Evolutionary conservation across 441 rosid genomes (phyloP), one percentile per base, ranked within the genome.

Genomic region (Gossypium schwendimanii): DNA sequence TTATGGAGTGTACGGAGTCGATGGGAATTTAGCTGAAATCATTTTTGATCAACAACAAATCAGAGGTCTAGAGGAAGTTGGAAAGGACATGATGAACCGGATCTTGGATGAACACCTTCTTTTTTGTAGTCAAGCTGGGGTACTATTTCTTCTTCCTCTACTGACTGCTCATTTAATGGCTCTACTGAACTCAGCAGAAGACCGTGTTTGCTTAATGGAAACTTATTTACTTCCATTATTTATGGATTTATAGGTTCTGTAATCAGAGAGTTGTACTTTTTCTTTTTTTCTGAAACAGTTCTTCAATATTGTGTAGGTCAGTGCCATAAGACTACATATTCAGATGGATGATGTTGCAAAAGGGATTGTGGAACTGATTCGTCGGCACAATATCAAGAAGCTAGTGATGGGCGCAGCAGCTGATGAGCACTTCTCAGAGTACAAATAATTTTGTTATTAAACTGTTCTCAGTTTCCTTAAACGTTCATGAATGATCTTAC

Each of bases 301-400:
- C n/a, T 57, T 66, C 15, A 31, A 31, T 60, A n/a, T 73, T 14
- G 67, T 84, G 71, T 75, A 90, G 96, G 81, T 84, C 58, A 63
- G 1, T 65, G 87, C 90, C 52, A 84, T 82, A 23, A 85, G 82
- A 71, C 59, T 80, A 23, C 75, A 21, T 52, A 69, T 73, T 57
- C 84, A 73, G 66, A 83, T 70, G 72, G 83, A 78, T 54, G 84
- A 76, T 64, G 75, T 80, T 24, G 93, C 83, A 67, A 83, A 87
- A 63, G 94, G 96, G 73, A 85, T 90, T 59, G 80, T 90, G 64
- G 92, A 89, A 70, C 86, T 86, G 20, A 80, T 87, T 59, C 81
- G 52, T 71, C 75, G 24, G 63, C 73, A 88, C 72, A 65, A 70
- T 49, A 85, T 60, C 23, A 60, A 31, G 67, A 62, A 62, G 26